Percentiles rank a stretch among this genome's conserved stretches.
Evolutionary conservation across 2,329 filamentous ascomycete species (phyloP).

Genomic region (Graphium sp.): DNA sequence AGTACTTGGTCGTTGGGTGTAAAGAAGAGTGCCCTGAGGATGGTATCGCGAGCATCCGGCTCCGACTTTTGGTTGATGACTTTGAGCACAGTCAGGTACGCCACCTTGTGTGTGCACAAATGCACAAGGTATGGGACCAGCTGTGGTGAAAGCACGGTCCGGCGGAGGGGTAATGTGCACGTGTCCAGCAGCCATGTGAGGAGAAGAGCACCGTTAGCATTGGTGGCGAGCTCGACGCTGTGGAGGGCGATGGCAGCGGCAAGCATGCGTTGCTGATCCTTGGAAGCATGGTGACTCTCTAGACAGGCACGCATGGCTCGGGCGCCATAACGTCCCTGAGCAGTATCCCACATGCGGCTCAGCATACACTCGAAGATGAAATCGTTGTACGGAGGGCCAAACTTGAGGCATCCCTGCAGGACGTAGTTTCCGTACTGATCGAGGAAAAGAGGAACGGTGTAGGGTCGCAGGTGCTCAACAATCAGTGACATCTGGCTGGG

Average conservation of each 20-base stretch:
- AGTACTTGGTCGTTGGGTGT: constrained; percentile 71
- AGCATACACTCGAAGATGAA: constrained; percentile 99
- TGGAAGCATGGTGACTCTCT: constrained; percentile 87
- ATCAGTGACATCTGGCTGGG: constrained; percentile 70
- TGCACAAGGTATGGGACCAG: constrained; percentile 88
- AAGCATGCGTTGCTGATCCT: constrained; percentile 89
- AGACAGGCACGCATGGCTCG: constrained; percentile 93
- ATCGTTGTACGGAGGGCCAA: constrained; percentile 74
- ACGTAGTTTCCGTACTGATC: constrained; percentile 99
- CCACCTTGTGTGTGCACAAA: constrained; percentile 95
- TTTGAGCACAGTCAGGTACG: constrained; percentile 91
- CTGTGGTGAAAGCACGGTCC: constrained; percentile 79
- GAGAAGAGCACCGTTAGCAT: constrained; percentile 83
- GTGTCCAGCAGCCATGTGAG: constrained; percentile 98
- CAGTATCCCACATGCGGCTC: constrained; percentile 79
- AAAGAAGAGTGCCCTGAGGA: constrained; percentile 86
- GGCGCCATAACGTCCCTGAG: constrained; percentile 86
- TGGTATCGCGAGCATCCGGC: constrained; percentile 75
- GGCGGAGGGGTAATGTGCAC: constrained; percentile 83
- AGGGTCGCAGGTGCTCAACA: constrained; percentile 67
- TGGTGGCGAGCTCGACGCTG: constrained; percentile 90
- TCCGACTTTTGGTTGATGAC: constrained; percentile 97
- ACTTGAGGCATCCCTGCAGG: constrained; percentile 88
- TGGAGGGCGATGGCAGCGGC: constrained; percentile 91
- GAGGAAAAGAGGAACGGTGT: constrained; percentile 80